These are phyloP conservation scores for Suillus subluteus DNA, from an alignment of 768 basidiomycete genomes.

Conservation along the genomic window DNA sequence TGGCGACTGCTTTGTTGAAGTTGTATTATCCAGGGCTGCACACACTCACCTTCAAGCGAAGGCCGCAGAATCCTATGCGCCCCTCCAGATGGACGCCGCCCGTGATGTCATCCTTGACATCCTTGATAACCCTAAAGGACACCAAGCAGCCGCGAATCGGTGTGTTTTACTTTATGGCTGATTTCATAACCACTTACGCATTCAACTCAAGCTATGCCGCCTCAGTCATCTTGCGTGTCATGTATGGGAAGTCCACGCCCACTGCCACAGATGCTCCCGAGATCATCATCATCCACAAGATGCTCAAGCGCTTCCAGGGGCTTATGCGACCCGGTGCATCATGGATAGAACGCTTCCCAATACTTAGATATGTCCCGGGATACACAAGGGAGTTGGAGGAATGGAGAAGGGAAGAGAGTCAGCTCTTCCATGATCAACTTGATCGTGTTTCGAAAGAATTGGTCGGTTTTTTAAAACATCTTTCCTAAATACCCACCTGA, in stretches of 20 bases:
- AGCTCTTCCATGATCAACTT: conserved; percentile 57
- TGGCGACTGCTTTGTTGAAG: background rate
- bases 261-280: conserved; percentile 35
- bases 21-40: conserved; percentile 44
- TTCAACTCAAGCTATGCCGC: conserved; percentile 32
- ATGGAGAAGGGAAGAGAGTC: conserved; percentile 59
- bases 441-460: conserved; percentile 47
- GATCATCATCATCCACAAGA: conserved; percentile 36
- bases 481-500: conserved; percentile 18
- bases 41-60: conserved; percentile 64
- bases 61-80: conserved; percentile 49
- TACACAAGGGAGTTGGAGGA: conserved; percentile 59
- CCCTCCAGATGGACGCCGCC: conserved; percentile 46
- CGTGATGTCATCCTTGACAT: conserved; percentile 36
- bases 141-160: conserved; percentile 58
- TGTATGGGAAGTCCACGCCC: conserved; percentile 38
- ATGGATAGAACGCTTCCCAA: conserved; percentile 40
- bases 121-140: conserved; percentile 38
- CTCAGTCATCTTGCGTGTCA: conserved; percentile 38
- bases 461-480: conserved; percentile 31
- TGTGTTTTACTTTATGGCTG: conserved; percentile 46
- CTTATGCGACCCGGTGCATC: conserved; percentile 40
- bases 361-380: conserved; percentile 56
- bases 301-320: conserved; percentile 39
- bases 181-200: conserved; percentile 39